These are phyloP conservation scores for Bothriochloa decipiens DNA, from an alignment of 176 grass and related monocot genomes.

Conservation along the genomic window DNA sequence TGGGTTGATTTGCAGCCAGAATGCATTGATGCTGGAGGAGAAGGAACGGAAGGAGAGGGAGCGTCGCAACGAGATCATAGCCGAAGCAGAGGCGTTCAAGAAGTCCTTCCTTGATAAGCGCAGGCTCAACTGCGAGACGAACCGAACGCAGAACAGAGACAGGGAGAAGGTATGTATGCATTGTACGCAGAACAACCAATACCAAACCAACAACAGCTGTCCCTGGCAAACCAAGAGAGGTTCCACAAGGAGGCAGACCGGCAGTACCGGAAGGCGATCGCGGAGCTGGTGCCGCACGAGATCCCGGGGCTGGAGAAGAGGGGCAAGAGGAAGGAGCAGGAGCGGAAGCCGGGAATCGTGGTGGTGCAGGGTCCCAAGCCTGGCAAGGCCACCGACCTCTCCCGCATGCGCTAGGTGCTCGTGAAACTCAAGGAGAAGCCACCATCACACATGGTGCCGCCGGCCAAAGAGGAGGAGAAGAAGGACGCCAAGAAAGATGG, in stretches of 20 bases:
- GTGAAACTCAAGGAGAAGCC: constrained; percentile 63
- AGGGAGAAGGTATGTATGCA: constrained; percentile 59
- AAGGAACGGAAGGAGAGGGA: constrained; percentile 78
- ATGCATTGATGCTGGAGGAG: constrained; percentile 62
- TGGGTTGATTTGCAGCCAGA: constrained; percentile 45
- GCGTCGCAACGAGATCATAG: constrained; percentile 54
- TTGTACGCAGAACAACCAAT: not conserved
- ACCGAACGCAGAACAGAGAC: constrained; percentile 59
- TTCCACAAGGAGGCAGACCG: constrained; percentile 74
- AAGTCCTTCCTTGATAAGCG: constrained; percentile 66
- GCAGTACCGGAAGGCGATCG: constrained; percentile 74
- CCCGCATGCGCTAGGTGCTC: constrained; percentile 67
- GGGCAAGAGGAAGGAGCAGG: constrained; percentile 55
- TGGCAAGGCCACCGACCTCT: constrained; percentile 70
- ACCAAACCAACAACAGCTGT: constrained; percentile 46
- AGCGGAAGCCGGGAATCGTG: constrained; percentile 52
- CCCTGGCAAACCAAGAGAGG: constrained; percentile 64
- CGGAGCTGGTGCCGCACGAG: constrained; percentile 76
- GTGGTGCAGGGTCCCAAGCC: constrained; percentile 75
- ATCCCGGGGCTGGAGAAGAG: constrained; percentile 68
- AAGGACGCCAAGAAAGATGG: constrained; percentile 25
- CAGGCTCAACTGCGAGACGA: constrained; percentile 52
- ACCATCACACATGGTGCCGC: constrained; percentile 61
- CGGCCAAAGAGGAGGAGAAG: not conserved
- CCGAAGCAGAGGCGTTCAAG: constrained; percentile 73